Conservation (phyloP, 805 yeast genomes). For the Spathaspora girioi region DNA sequence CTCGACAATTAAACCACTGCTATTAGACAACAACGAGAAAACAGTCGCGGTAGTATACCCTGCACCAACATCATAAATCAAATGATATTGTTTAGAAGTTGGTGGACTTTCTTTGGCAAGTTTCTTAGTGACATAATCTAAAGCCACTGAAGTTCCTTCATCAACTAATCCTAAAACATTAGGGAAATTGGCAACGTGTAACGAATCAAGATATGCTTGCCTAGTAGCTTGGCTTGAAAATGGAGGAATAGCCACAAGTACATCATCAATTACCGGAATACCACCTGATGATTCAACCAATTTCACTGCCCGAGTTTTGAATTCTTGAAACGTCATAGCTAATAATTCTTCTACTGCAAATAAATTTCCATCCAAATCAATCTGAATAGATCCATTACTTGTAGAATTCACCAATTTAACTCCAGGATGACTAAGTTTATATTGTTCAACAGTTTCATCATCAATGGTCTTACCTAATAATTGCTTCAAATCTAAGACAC, state of each 20-base stretch:
- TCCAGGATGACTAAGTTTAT: slow-evolving; percentile 58
- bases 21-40: slow-evolving; percentile 51
- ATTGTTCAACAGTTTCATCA: slow-evolving; percentile 45
- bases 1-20: slow-evolving; percentile 45
- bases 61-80: slow-evolving; percentile 89
- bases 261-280: slow-evolving; percentile 51
- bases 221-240: slow-evolving; percentile 64
- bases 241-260: slow-evolving; percentile 77
- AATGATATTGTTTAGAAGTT: slow-evolving; percentile 49
- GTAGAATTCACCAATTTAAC: slow-evolving; percentile 38
- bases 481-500: slow-evolving; percentile 65
- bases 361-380: slow-evolving; percentile 41
- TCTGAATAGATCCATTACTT: slow-evolving; percentile 50
- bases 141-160: slow-evolving; percentile 90
- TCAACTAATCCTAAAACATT: slow-evolving; percentile 68
- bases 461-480: slow-evolving; percentile 63
- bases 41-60: slow-evolving; percentile 86
- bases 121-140: slow-evolving; percentile 65
- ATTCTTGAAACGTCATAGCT: slow-evolving; percentile 77
- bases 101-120: slow-evolving; percentile 30
- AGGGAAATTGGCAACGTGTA: slow-evolving; percentile 59
- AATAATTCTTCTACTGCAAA: slow-evolving; percentile 69
- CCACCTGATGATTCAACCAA: slow-evolving; percentile 39
- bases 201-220: slow-evolving; percentile 67
- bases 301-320: slow-evolving; percentile 59